Evolutionary conservation across 768 basidiomycete genomes (phyloP).

Genomic region (Hortiboletus flavorubellus): DNA sequence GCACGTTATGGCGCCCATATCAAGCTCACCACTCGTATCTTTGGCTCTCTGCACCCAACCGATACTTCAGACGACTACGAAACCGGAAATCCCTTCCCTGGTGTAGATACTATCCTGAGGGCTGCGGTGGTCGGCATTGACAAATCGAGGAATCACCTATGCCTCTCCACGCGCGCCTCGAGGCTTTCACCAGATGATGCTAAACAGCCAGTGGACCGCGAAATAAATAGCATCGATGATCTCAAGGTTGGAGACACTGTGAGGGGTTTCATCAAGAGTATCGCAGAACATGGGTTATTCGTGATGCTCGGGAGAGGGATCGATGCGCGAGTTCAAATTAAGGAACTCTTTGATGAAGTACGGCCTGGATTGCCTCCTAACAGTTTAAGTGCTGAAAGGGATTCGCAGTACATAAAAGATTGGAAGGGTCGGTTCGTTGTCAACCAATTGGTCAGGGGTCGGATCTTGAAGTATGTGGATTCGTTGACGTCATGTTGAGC

Average conservation of each 20-base stretch:
- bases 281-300: constrained; percentile 85
- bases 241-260: constrained; percentile 72
- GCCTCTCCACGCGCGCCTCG: constrained; percentile 80
- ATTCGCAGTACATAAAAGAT: constrained; percentile 82
- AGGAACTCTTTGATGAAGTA: constrained; percentile 87
- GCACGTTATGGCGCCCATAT: constrained; percentile 69
- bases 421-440: constrained; percentile 82
- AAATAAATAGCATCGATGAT: constrained; percentile 58
- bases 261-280: constrained; percentile 86
- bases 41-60: constrained; percentile 77
- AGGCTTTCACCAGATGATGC: constrained; percentile 53
- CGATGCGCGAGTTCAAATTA: constrained; percentile 90
- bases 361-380: neutral
- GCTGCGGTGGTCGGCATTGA: constrained; percentile 72
- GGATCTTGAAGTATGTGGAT: constrained; percentile 65
- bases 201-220: constrained; percentile 57
- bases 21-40: constrained; percentile 68
- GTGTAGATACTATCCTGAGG: constrained; percentile 63
- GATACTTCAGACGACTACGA: constrained; percentile 82
- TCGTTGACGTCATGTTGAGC: neutral
- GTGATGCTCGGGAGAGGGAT: constrained; percentile 80
- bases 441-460: constrained; percentile 85
- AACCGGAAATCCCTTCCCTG: constrained; percentile 50
- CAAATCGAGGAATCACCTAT: constrained; percentile 58
- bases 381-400: constrained; percentile 6